Evolutionary conservation across 1,284 basidiomycete genomes (phyloP).

Genomic region (Agroathelia rolfsii): DNA sequence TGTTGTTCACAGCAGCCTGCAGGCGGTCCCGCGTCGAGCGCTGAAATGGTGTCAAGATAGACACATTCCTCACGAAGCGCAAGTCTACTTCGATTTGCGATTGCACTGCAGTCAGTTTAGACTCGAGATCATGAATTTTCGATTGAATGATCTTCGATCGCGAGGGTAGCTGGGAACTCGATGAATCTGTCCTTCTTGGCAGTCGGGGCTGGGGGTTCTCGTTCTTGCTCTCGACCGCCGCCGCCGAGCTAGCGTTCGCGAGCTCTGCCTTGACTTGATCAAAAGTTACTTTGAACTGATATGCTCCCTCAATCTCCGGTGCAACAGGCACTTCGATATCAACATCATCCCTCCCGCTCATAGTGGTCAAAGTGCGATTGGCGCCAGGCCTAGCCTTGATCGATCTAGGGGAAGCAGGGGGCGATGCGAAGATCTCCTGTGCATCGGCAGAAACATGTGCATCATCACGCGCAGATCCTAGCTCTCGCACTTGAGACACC

Average conservation of each 20-base stretch:
- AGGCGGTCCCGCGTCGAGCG: slow-evolving; percentile 73
- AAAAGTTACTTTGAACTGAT: slow-evolving; percentile 73
- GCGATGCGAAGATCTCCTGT: too few relatives aligned
- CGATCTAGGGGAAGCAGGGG: slow-evolving; percentile 14
- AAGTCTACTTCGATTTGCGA: slow-evolving; percentile 62
- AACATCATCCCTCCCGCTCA: slow-evolving; percentile 21
- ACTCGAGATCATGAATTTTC: slow-evolving; percentile 58
- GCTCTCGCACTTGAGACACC: slow-evolving; percentile 34
- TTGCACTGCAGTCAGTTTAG: slow-evolving; percentile 45
- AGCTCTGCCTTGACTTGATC: slow-evolving; percentile 80
- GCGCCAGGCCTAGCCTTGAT: slow-evolving; percentile 15
- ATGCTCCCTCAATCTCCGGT: slow-evolving; percentile 42
- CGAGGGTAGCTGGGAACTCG: slow-evolving; percentile 28
- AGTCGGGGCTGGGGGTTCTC: not conserved
- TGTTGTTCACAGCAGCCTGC: slow-evolving; percentile 47
- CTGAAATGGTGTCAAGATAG: slow-evolving; percentile 81
- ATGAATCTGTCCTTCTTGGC: slow-evolving; percentile 4
- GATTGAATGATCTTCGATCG: slow-evolving; percentile 50
- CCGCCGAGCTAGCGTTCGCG: slow-evolving; percentile 35
- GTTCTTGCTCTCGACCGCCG: not conserved
- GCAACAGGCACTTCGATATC: slow-evolving; percentile 33
- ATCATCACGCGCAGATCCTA: slow-evolving; percentile 21
- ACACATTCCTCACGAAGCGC: slow-evolving; percentile 73
- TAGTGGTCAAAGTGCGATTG: slow-evolving; percentile 22
- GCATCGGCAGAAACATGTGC: slow-evolving; percentile 6